Conservation (phyloP, 2,329 filamentous ascomycete genomes). For the Fusarium sp. region DNA sequence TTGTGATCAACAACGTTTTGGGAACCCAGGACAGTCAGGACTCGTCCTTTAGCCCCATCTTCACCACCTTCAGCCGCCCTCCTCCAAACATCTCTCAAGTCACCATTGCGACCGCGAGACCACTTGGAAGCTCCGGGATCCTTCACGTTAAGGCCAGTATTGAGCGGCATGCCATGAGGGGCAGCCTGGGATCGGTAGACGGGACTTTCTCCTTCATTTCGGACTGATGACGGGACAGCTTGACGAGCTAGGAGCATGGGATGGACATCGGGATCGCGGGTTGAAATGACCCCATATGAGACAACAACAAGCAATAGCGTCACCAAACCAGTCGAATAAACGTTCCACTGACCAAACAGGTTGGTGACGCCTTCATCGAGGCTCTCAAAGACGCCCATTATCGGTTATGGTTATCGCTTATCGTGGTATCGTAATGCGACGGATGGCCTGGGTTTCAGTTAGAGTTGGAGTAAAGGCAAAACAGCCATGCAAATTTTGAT, state of each 20-base stretch:
- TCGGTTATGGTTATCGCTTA: conserved; percentile 9
- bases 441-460: conserved; percentile 1
- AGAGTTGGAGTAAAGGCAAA: background rate
- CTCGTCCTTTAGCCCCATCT: conserved; percentile 76
- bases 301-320: conserved; percentile 75
- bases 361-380: conserved; percentile 79
- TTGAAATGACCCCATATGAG: conserved; percentile 77
- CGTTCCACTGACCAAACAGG: conserved; percentile 84
- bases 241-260: conserved; percentile 91
- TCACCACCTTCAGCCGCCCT: conserved; percentile 74
- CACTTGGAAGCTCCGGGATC: conserved; percentile 84
- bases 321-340: conserved; percentile 78
- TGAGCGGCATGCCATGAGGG: conserved; percentile 86
- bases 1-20: conserved; percentile 80
- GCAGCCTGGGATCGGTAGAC: conserved; percentile 86
- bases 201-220: conserved; percentile 87
- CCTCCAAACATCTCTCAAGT: conserved; percentile 92
- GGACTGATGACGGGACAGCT: conserved; percentile 80
- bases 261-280: conserved; percentile 88
- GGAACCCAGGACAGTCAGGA: conserved; percentile 84
- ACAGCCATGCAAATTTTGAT: conserved; percentile 4
- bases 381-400: conserved; percentile 66
- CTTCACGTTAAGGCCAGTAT: conserved; percentile 84
- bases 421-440: conserved; percentile 6
- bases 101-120: conserved; percentile 85